Conservation (phyloP, 2,329 filamentous ascomycete genomes). For the Onygenales sp. region DNA sequence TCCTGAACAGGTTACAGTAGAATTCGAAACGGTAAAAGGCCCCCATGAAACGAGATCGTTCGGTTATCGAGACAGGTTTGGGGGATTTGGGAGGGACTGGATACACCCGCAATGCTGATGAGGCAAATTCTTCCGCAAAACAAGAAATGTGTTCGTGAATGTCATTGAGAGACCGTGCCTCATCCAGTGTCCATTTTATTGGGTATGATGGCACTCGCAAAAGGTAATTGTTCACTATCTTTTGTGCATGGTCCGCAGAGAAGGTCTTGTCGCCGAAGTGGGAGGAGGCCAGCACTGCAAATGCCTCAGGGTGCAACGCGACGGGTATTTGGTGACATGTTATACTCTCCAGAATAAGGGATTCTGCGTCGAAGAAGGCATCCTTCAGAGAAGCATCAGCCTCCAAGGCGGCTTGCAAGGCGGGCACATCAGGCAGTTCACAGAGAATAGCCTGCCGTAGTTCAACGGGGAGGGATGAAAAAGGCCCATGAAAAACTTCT, state of each 20-base stretch:
- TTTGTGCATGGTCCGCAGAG: conserved; percentile 1
- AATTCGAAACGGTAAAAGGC: conserved; percentile 14
- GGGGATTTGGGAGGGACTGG: not conserved
- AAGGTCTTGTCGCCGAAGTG: not conserved
- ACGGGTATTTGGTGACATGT: conserved; percentile 1
- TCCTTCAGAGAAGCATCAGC: conserved; percentile 4
- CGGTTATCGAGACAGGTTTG: conserved; percentile 3
- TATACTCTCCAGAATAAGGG: conserved; percentile 1
- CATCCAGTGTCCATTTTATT: conserved; percentile 7
- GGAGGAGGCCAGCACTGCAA: conserved; percentile 4
- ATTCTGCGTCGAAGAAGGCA: conserved; percentile 1
- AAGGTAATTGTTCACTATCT: conserved; percentile 2
- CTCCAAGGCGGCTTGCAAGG: conserved; percentile 5
- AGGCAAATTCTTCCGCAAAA: conserved; percentile 10
- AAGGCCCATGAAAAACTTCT: not conserved
- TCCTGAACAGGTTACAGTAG: conserved; percentile 12
- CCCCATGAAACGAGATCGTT: conserved; percentile 8
- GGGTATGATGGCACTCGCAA: not conserved
- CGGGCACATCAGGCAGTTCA: conserved; percentile 4
- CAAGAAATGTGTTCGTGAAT: conserved; percentile 5
- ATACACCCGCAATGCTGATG: not conserved
- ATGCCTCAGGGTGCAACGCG: conserved; percentile 2
- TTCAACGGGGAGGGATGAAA: conserved; percentile 5
- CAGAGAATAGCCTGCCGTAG: conserved; percentile 7
- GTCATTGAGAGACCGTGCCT: conserved; percentile 3